phyloP scores from a whole-genome alignment of 177 flowering plant species.

The Vitis hybrid region DNA sequence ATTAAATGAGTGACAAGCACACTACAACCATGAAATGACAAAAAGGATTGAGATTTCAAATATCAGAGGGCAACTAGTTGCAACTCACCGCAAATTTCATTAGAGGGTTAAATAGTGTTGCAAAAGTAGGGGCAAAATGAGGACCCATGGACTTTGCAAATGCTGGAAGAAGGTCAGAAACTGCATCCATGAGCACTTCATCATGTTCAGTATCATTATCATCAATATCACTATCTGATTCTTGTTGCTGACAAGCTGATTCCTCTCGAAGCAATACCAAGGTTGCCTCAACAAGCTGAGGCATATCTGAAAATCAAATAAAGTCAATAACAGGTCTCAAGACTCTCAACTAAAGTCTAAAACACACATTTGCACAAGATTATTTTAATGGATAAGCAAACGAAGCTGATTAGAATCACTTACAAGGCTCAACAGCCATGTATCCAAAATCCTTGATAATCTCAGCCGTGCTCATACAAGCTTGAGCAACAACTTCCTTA shows the following conservation, averaged over 20 bases:
- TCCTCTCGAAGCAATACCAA: constrained; percentile 70
- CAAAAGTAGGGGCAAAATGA: constrained; percentile 80
- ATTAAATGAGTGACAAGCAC: not conserved
- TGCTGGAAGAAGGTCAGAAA: constrained; percentile 93
- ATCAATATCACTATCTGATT: constrained; percentile 76
- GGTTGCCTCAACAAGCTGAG: constrained; percentile 80
- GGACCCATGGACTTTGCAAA: constrained; percentile 95
- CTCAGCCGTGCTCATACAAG: constrained; percentile 74
- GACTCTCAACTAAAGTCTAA: too few species aligned
- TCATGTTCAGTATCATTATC: constrained; percentile 84
- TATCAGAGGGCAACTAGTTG: constrained; percentile 1
- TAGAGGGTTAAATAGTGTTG: constrained; percentile 75
- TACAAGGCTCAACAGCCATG: constrained; percentile 71
- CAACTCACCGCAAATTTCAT: constrained; percentile 91
- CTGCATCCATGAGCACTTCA: constrained; percentile 99
- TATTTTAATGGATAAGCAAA: not conserved
- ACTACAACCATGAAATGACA: not conserved
- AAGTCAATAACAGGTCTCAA: not conserved
- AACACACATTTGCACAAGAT: not conserved
- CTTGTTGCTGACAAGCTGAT: constrained; percentile 81
- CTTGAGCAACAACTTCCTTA: constrained; percentile 98
- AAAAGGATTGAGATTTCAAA: not conserved
- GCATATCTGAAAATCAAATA: constrained; percentile 52
- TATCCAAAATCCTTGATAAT: constrained; percentile 79
- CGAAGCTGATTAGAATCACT: constrained; percentile 23